Base-by-base conservation (phyloP, 2,329 filamentous ascomycete genomes). In the Microsporum ferrugineum region DNA sequence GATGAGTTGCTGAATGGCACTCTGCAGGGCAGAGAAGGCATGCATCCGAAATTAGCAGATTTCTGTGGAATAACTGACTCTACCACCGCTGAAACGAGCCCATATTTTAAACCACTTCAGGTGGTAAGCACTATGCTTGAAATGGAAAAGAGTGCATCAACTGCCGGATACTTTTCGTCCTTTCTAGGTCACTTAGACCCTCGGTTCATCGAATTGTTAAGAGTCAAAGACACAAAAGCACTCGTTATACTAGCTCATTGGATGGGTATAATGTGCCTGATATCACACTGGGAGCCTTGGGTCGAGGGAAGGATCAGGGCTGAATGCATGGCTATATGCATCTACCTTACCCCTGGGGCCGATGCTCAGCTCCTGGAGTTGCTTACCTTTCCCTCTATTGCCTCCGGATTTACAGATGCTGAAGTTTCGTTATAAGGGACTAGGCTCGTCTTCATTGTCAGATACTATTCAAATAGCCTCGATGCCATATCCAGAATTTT, bases 281-380 rank as follows among this genome's bases (percentile, higher is more conserved):
- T 71, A 2, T 64, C 68, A 3, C 57, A 71, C 51, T 71, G 66
- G 65, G 66, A 70, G 60, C 67, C 63, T 0, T 72, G 71, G 71
- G 58, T 71, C 2, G 68, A 71, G 39, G 65, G 65, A 1, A 64
- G 70, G 36, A 62, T 72, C 3, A 62, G 67, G 14, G 57, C 57
- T 0, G 71, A 72, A 57, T 71, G 70, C 53, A 63, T 65, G 10
- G 68, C 70, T 2, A 71, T 72, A 36, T 72, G 71, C 56, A 69
- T 68, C 62, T 71, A 68, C 51, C 51, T 72, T 45, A 68, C 71
- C 45, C 41, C 62, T 27, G 62, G 64, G 27, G 57, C 61, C 5
- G 70, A 71, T 59, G 58, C 65, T 1, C 60, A 62, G 49, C 62
- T 71, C 8, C 59, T 61, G 14, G 60, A 64, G 14, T 61, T 70